A percentile compares a stretch with the other conserved stretches of the same genome.
phyloP scores from a whole-genome alignment of 306 rosid species.

The Adenanthera pavonina region DNA sequence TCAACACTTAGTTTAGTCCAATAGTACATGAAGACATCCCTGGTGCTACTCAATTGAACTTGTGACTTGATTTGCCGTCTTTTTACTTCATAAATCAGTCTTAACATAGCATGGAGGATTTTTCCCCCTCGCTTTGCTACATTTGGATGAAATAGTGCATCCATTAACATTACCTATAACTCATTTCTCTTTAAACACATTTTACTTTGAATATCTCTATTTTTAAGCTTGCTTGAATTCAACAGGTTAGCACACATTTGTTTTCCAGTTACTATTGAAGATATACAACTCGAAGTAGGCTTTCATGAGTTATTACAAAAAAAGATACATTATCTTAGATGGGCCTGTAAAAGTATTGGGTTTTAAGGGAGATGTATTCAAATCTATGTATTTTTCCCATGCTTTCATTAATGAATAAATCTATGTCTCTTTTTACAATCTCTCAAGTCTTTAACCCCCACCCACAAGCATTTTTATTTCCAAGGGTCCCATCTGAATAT shows the following conservation, averaged over 20 bases:
- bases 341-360: no score
- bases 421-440: slow-evolving; percentile 12
- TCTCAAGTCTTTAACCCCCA: not conserved
- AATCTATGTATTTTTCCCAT: not conserved
- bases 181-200: not conserved
- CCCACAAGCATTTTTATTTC: not conserved
- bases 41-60: not conserved
- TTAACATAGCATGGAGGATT: not conserved
- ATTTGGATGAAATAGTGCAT: slow-evolving; percentile 8
- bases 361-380: no score
- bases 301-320: no score
- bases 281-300: no score
- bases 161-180: not conserved
- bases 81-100: not conserved
- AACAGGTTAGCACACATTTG: not conserved
- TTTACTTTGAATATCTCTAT: not conserved
- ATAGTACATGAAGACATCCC: not conserved
- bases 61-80: not conserved
- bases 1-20: not conserved
- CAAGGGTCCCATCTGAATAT: not conserved
- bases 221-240: no score
- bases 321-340: no score
- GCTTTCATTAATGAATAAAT: slow-evolving; percentile 13
- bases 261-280: no score
- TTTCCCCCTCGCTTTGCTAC: no score